Conservation (phyloP, 2,329 filamentous ascomycete genomes). For the Talaromyces albobiverticillius region DNA sequence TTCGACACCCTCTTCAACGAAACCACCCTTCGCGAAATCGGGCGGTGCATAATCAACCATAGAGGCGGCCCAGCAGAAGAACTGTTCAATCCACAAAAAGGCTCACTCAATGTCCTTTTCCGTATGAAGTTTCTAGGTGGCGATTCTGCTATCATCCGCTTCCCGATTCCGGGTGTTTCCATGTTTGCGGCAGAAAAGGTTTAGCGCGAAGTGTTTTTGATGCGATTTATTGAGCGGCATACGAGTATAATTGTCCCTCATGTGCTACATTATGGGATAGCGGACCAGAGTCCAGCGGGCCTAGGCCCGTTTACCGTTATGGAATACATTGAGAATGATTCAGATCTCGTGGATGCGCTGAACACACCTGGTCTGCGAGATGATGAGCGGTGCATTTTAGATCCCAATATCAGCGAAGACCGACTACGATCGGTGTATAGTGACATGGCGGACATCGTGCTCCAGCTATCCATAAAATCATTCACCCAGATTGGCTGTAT, state of each 20-base stretch:
- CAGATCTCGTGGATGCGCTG: slow-evolving; percentile 22
- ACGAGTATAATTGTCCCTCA: slow-evolving; percentile 19
- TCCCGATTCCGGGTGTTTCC: slow-evolving; percentile 17
- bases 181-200: slow-evolving; percentile 27
- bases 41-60: slow-evolving; percentile 17
- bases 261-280: slow-evolving; percentile 20
- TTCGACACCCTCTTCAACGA: slow-evolving; percentile 12
- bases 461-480: slow-evolving; percentile 35
- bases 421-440: slow-evolving; percentile 36
- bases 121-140: slow-evolving; percentile 20
- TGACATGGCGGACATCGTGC: slow-evolving; percentile 41
- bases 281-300: slow-evolving; percentile 7
- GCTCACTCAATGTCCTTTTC: slow-evolving; percentile 23
- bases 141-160: slow-evolving; percentile 18
- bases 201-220: slow-evolving; percentile 17
- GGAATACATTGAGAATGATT: slow-evolving; percentile 26
- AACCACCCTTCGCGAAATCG: slow-evolving; percentile 9
- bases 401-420: slow-evolving; percentile 32
- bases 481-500: slow-evolving; percentile 44
- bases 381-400: slow-evolving; percentile 28
- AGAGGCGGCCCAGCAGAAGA: slow-evolving; percentile 10
- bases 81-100: slow-evolving; percentile 15
- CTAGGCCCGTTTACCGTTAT: slow-evolving; percentile 36
- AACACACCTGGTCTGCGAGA: slow-evolving; percentile 21
- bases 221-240: slow-evolving; percentile 18